Conservation (phyloP, 805 yeast genomes). For the Candida berthetii region DNA sequence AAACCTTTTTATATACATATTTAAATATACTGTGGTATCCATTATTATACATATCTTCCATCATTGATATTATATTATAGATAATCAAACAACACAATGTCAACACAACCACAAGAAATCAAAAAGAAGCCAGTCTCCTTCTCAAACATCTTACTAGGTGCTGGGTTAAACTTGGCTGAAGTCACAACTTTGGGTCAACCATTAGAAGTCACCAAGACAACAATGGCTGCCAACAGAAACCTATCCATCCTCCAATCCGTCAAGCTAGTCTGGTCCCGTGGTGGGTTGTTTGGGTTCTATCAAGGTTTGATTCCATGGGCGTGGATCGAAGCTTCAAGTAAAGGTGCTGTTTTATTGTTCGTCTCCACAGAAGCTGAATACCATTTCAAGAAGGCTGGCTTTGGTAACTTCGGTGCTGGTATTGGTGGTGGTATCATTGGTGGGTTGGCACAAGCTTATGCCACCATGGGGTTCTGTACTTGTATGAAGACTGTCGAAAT, state of each 20-base stretch:
- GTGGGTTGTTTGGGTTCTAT: conserved; percentile 88
- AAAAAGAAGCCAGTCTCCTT: conserved; percentile 83
- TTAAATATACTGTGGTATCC: no score
- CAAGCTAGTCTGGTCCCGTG: conserved; percentile 82
- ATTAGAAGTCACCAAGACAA: conserved; percentile 90
- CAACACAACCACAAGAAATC: not conserved
- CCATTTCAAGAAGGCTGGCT: conserved; percentile 56
- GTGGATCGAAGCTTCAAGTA: conserved; percentile 98
- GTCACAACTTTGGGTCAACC: conserved; percentile 97
- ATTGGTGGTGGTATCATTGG: conserved; percentile 95
- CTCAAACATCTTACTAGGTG: conserved; percentile 88
- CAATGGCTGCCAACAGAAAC: conserved; percentile 95
- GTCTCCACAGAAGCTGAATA: conserved; percentile 92
- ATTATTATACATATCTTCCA: no score
- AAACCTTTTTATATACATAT: no score
- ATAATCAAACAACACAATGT: no score
- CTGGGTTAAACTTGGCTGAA: conserved; percentile 87
- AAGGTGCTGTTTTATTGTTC: conserved; percentile 92
- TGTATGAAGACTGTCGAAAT: conserved; percentile 99
- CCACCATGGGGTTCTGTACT: conserved; percentile 97
- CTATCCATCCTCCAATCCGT: conserved; percentile 63
- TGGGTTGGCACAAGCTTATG: conserved; percentile 94
- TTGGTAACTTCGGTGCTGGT: conserved; percentile 73
- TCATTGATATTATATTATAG: no score
- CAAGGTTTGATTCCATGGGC: conserved; percentile 99